Evolutionary conservation across 345 rosid genomes (phyloP), one percentile per base, ranked within the genome.

Genomic region (Corymbia maculata): DNA sequence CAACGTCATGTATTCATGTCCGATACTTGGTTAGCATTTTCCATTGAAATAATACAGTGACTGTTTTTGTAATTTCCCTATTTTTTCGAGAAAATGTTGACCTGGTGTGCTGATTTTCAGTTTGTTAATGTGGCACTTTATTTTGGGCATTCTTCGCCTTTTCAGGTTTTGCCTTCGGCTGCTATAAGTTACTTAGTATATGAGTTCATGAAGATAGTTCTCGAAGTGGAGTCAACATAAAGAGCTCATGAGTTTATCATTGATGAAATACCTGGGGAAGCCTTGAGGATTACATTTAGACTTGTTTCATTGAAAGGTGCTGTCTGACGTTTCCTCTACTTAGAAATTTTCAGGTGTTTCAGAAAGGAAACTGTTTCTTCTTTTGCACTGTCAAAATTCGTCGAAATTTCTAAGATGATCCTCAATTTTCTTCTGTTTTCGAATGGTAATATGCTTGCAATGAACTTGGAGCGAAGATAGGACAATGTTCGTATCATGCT

Each of bases 161-260:
- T 75, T 75, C 96, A 97, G 99, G 99, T 96, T 52, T 92, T 96
- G 88, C 99, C 99, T 64, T 97, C 99, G 2, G 99, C 98, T 89
- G 96, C 98, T 42, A 95, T 96, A 93, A 96, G 99, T 91, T 96
- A 95, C 93, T 91, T 95, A 13, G 94, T 96, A 57, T 95, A 96
- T 52, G 98, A 97, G 89, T 96, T 92, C 91, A 93, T 95, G 98
- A 97, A 97, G 96, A 94, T 95, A 88, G 95, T 95, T 89, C 97
- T 97, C 85, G 92, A 95, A 92, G 99, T 95, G 86, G 96, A 97
- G 88, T 95, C 91, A 1, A 52, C 92, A 36, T 93, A 93, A 86
- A 75, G 44, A 49, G 79, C 32, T 32, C 59, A 70, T 47, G 82
- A 75, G 49, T 47, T 75, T 75, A 5, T 44, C 26, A 75, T 75